Evolutionary conservation across 2,329 filamentous ascomycete genomes (phyloP), one percentile per base, ranked within the genome.

Genomic region (Aureobasidium sp.): DNA sequence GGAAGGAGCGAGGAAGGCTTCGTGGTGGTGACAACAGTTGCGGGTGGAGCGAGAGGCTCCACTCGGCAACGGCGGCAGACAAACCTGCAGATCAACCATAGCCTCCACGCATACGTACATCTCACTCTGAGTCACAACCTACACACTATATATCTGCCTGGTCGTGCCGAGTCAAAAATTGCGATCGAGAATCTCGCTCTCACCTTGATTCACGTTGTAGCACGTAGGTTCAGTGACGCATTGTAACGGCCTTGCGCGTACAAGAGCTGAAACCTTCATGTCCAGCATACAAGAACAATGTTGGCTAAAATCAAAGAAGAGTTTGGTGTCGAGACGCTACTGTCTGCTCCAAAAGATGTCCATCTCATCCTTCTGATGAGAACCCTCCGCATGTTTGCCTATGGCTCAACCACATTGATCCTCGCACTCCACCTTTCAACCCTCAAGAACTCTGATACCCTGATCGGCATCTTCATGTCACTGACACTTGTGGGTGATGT

Each of bases 351-450:
- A 5, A 47, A 34, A 42, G 62, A 63, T 56, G 55, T 53, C 1
- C 60, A 64, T 51, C 52, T 65, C 37, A 59, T 65, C 20, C 58
- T 64, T 15, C 45, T 63, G 5, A 62, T 56, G 14, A 61, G 64
- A 36, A 42, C 41, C 62, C 77, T 86, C 5, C 82, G 86, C 2
- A 79, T 87, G 56, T 83, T 85, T 64, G 86, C 84, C 6, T 88
- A 87, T 68, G 85, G 85, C 58, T 75, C 77, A 6, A 66, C 61
- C 37, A 71, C 71, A 9, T 64, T 74, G 11, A 68, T 74, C 36
- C 67, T 74, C 12, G 72, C 70, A 2, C 63, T 68, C 25, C 72
- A 69, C 62, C 68, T 74, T 41, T 63, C 67, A 17, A 63, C 64
- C 1, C 67, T 73, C 0, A 66, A 67, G n/a, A 62, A 67, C 59